These are phyloP conservation scores for Ceratobasidium sp. DNA, from an alignment of 1,284 basidiomycete species.

Conservation along the genomic window DNA sequence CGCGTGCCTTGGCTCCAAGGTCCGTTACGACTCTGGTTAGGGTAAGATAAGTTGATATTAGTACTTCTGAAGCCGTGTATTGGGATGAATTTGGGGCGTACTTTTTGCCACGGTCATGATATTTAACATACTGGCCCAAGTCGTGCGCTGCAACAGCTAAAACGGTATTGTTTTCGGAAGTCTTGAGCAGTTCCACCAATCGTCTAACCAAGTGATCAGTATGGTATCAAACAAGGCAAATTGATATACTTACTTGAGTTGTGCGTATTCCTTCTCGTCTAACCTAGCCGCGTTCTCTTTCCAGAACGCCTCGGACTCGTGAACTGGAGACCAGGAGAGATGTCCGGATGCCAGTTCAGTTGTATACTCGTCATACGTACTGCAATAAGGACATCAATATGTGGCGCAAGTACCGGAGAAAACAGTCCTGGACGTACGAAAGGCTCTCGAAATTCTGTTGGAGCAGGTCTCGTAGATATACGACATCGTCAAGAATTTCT, in stretches of 20 bases:
- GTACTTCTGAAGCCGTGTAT: neutral
- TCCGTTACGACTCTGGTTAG: conserved; percentile 81
- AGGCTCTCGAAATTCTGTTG: conserved; percentile 86
- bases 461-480: conserved; percentile 87
- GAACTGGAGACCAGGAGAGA: conserved; percentile 94
- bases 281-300: conserved; percentile 91
- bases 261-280: conserved; percentile 83
- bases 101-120: conserved; percentile 92
- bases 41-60: neutral
- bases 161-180: conserved; percentile 78
- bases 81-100: conserved; percentile 59
- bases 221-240: neutral
- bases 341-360: conserved; percentile 93
- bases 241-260: conserved; percentile 74
- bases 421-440: conserved; percentile 70
- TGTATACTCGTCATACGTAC: conserved; percentile 95
- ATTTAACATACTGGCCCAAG: conserved; percentile 93
- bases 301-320: conserved; percentile 98
- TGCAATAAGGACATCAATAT: conserved; percentile 54
- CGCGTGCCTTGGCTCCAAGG: conserved; percentile 87
- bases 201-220: neutral
- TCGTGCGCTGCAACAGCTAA: conserved; percentile 93
- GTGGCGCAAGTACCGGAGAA: neutral
- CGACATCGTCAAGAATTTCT: conserved; percentile 92
- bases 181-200: conserved; percentile 77